These are phyloP conservation scores for Limtongia smithiae DNA, from an alignment of 805 yeast species.

Conservation along the genomic window DNA sequence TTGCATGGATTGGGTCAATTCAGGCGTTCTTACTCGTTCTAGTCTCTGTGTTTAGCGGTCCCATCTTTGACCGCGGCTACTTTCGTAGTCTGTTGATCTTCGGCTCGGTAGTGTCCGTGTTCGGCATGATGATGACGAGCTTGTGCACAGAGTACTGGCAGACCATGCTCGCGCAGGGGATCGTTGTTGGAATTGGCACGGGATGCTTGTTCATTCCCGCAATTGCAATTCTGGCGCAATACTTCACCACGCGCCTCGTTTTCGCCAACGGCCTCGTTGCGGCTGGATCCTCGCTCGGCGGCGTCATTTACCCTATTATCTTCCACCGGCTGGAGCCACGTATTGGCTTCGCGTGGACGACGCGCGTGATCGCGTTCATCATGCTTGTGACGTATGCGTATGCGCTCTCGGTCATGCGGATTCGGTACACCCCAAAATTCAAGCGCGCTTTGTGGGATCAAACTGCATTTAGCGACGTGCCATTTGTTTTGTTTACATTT, in stretches of 20 bases:
- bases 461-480: conserved; percentile 33
- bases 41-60: conserved; percentile 34
- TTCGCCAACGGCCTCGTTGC: conserved; percentile 45
- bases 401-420: conserved; percentile 29
- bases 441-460: conserved; percentile 16
- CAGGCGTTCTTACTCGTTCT: conserved; percentile 34
- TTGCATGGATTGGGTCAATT: conserved; percentile 38
- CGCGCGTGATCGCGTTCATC: conserved; percentile 48
- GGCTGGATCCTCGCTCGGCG: conserved; percentile 52
- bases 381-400: conserved; percentile 35
- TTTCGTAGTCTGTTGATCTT: conserved; percentile 27
- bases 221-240: conserved; percentile 46
- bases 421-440: conserved; percentile 29
- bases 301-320: conserved; percentile 49
- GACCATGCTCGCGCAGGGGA: conserved; percentile 51
- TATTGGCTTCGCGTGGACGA: conserved; percentile 54
- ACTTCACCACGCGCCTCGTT: conserved; percentile 45
- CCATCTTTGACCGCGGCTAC: conserved; percentile 35
- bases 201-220: conserved; percentile 45
- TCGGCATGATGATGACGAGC: conserved; percentile 37
- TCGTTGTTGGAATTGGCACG: conserved; percentile 48
- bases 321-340: conserved; percentile 41
- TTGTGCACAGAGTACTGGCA: conserved; percentile 47
- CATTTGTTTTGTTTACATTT: conserved; percentile 30
- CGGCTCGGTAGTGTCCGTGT: conserved; percentile 30